Evolutionary conservation across 768 basidiomycete species (phyloP).

Genomic region (Sutorius australiensis): DNA sequence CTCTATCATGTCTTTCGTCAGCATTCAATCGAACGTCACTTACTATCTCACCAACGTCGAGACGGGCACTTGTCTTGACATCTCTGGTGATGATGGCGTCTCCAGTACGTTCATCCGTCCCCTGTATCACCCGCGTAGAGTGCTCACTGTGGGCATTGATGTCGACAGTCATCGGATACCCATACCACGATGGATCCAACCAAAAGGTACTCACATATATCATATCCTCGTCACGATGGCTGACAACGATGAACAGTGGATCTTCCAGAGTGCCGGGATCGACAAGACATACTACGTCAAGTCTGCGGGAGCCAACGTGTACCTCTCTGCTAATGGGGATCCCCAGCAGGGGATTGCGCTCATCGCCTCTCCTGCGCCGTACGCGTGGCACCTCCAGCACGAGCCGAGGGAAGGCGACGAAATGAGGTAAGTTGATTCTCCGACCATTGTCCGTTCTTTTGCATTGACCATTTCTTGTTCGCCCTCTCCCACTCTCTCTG

Average conservation of each 20-base stretch:
- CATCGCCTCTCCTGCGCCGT: too few species aligned
- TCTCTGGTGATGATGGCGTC: slow-evolving; percentile 49
- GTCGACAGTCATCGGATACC: slow-evolving; percentile 47
- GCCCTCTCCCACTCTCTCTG: too few species aligned
- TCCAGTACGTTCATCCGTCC: slow-evolving; percentile 36
- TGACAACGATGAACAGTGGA: slow-evolving; percentile 39
- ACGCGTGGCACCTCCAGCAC: too few species aligned
- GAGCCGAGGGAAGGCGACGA: too few species aligned
- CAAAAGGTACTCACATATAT: slow-evolving; percentile 40
- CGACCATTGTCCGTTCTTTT: too few species aligned
- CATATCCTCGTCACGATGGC: not conserved
- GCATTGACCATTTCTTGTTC: too few species aligned
- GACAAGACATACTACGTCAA: slow-evolving; percentile 40
- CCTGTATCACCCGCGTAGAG: too few species aligned
- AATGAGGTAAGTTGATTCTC: too few species aligned
- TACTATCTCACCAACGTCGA: slow-evolving; percentile 52
- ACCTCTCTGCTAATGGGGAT: too few species aligned
- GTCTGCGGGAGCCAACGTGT: slow-evolving; percentile 24
- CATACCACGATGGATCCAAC: slow-evolving; percentile 41
- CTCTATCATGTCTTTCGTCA: not conserved
- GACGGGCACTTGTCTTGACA: slow-evolving; percentile 49
- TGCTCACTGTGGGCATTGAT: not conserved
- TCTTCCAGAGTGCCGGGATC: slow-evolving; percentile 27
- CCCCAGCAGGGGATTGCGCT: too few species aligned
- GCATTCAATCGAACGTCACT: slow-evolving; percentile 31